Conservation (phyloP, 1,139 yeast genomes). For the Diutina sp. region DNA sequence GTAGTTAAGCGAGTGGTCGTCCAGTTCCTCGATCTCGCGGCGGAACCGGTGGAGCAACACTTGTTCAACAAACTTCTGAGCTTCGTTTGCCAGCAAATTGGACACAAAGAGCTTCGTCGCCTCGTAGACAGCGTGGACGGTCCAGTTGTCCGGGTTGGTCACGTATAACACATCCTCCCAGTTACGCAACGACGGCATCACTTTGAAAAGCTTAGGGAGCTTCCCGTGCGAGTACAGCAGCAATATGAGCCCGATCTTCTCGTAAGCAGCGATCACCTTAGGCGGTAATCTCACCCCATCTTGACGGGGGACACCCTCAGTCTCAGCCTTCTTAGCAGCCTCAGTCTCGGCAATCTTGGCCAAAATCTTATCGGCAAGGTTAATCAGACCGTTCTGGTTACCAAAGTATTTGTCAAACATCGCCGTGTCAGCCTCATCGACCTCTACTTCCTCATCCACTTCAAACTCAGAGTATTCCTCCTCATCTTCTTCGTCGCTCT, state of each 20-base stretch:
- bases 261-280: constrained; percentile 88
- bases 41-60: constrained; percentile 81
- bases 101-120: constrained; percentile 92
- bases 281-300: constrained; percentile 76
- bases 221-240: constrained; percentile 94
- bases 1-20: constrained; percentile 61
- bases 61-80: constrained; percentile 67
- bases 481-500: constrained; percentile 20
- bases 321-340: constrained; percentile 5
- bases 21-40: constrained; percentile 67
- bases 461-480: constrained; percentile 39
- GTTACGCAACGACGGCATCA: constrained; percentile 79
- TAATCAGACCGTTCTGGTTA: constrained; percentile 25
- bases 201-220: constrained; percentile 88
- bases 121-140: constrained; percentile 92
- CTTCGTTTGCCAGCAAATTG: constrained; percentile 74
- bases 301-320: constrained; percentile 11
- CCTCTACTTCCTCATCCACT: constrained; percentile 41
- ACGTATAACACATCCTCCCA: constrained; percentile 95
- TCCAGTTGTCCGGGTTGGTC: constrained; percentile 87
- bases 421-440: constrained; percentile 60
- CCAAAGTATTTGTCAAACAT: constrained; percentile 49
- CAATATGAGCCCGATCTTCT: constrained; percentile 78
- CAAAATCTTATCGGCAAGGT: constrained; percentile 84
- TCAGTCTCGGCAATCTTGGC: constrained; percentile 77